Conservation (phyloP, 805 yeast species). For the Kodamaea leandrae region DNA sequence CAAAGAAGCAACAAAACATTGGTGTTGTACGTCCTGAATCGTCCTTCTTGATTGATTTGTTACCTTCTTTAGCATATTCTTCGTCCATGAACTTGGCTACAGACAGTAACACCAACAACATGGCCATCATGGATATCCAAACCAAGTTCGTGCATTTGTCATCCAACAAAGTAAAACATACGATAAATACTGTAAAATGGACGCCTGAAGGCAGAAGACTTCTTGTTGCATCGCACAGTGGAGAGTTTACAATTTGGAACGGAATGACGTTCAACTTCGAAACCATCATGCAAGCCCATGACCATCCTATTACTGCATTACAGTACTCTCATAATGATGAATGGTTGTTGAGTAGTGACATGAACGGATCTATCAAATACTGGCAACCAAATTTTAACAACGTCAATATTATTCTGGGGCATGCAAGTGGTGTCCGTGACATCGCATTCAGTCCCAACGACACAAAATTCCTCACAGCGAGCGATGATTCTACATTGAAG, state of each 20-base stretch:
- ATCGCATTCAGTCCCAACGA: slow-evolving; percentile 89
- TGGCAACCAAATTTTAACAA: slow-evolving; percentile 99
- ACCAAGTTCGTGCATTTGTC: slow-evolving; percentile 87
- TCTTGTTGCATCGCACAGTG: slow-evolving; percentile 85
- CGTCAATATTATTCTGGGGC: slow-evolving; percentile 75
- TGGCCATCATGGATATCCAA: slow-evolving; percentile 60
- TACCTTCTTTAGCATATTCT: slow-evolving; percentile 64
- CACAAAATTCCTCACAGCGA: slow-evolving; percentile 86
- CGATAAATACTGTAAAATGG: slow-evolving; percentile 88
- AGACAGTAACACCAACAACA: slow-evolving; percentile 25
- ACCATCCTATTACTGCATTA: slow-evolving; percentile 75
- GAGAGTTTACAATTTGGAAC: slow-evolving; percentile 96
- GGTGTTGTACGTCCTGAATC: slow-evolving; percentile 68
- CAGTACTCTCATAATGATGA: slow-evolving; percentile 87
- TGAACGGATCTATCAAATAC: slow-evolving; percentile 84
- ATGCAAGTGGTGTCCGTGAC: slow-evolving; percentile 80
- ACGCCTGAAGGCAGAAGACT: slow-evolving; percentile 94
- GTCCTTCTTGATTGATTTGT: slow-evolving; percentile 57
- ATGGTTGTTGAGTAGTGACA: slow-evolving; percentile 93
- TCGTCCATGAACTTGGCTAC: slow-evolving; percentile 28
- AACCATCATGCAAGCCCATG: slow-evolving; percentile 98
- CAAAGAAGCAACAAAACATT: slow-evolving; percentile 29
- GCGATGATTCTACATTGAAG: slow-evolving; percentile 87
- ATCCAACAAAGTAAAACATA: slow-evolving; percentile 87
- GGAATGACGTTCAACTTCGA: slow-evolving; percentile 94